phyloP scores from a whole-genome alignment of 768 basidiomycete genomes.

The Tephrocybe rancida region DNA sequence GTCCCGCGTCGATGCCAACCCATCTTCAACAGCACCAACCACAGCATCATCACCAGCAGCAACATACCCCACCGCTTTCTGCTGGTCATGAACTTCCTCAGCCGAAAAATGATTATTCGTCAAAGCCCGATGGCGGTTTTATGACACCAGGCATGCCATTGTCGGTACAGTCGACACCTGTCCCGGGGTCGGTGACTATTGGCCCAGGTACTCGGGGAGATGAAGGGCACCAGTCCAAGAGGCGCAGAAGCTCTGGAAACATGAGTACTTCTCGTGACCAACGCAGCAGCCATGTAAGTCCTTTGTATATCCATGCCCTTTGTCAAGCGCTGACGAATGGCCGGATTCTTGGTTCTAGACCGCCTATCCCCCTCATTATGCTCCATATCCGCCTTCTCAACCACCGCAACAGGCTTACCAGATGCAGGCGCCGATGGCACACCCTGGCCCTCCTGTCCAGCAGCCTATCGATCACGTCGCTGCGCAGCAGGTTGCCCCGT shows the following conservation, averaged over 20 bases:
- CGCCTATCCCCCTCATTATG: constrained; percentile 45
- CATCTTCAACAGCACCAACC: constrained; percentile 34
- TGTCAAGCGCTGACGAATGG: constrained; percentile 8
- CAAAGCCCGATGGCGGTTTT: constrained; percentile 55
- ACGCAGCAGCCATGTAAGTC: constrained; percentile 53
- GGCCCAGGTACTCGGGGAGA: constrained; percentile 36
- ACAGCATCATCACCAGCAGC: constrained; percentile 41
- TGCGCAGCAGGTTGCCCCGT: constrained; percentile 36
- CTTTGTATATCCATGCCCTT: neutral
- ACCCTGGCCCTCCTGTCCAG: constrained; percentile 25
- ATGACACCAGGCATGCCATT: constrained; percentile 47
- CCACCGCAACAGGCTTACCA: constrained; percentile 34
- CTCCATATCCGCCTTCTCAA: constrained; percentile 40
- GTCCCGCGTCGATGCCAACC: constrained; percentile 24
- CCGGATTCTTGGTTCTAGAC: constrained; percentile 24
- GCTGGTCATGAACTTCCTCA: constrained; percentile 39
- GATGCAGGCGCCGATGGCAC: constrained; percentile 29
- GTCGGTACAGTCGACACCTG: constrained; percentile 42
- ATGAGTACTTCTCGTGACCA: constrained; percentile 43
- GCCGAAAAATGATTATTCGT: constrained; percentile 42
- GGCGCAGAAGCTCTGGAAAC: constrained; percentile 41
- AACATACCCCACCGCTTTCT: constrained; percentile 50
- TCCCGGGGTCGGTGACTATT: constrained; percentile 38
- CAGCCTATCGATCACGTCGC: constrained; percentile 47
- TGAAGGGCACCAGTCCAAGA: constrained; percentile 41